A percentile compares a stretch with the other conserved stretches of the same genome.
Conservation (phyloP, 2,329 filamentous ascomycete genomes). For the Calonectria crousiana region DNA sequence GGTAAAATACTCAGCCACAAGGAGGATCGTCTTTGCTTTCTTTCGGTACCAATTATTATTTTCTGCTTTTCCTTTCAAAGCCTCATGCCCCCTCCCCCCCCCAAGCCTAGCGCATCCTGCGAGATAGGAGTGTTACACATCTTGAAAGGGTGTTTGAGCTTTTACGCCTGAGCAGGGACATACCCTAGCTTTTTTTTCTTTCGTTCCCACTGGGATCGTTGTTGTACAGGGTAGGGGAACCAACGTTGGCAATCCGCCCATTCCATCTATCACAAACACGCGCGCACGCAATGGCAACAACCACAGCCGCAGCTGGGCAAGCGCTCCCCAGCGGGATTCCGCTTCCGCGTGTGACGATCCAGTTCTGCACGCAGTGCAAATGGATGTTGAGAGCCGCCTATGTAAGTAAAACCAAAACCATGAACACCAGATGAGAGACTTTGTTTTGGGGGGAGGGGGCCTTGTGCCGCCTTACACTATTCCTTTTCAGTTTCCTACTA, state of each 20-base stretch:
- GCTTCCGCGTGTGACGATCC: slow-evolving; percentile 82
- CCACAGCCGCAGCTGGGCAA: slow-evolving; percentile 10
- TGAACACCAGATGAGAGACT: background rate
- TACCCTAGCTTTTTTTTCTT: background rate
- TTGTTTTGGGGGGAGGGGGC: background rate
- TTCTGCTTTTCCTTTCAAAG: background rate
- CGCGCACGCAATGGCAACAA: background rate
- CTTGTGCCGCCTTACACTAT: background rate
- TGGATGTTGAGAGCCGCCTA: slow-evolving; percentile 92
- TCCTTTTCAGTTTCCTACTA: background rate
- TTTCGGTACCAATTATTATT: background rate
- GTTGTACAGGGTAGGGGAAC: background rate
- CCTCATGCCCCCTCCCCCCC: background rate
- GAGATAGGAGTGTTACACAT: background rate
- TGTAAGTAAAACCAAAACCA: slow-evolving; percentile 61
- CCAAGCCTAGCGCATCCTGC: background rate
- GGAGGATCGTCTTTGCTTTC: background rate
- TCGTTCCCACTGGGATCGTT: background rate
- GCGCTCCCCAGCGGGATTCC: slow-evolving; percentile 25
- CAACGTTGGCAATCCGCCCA: background rate
- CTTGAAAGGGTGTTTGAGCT: background rate
- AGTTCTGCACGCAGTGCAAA: slow-evolving; percentile 93
- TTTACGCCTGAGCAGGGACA: background rate
- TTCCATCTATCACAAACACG: no score
- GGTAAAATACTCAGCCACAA: background rate